phyloP scores from a whole-genome alignment of 495 filamentous ascomycete species.

The Aspergillus asperescens region DNA sequence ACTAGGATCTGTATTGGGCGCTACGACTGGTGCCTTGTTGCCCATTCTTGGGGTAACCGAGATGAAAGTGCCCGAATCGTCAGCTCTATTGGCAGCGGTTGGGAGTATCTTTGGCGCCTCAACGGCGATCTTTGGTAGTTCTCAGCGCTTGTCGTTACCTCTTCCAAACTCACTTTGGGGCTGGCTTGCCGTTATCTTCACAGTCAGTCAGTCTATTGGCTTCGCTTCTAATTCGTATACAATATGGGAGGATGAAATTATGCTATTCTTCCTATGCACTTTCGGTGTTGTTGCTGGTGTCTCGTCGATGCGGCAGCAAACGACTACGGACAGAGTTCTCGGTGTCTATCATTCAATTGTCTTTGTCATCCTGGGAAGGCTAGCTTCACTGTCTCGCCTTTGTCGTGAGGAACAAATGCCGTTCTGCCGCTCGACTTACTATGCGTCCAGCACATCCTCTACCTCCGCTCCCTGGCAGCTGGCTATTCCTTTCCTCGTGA shows the following conservation, averaged over 20 bases:
- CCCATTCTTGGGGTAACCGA: slow-evolving; percentile 24
- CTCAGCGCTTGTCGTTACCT: slow-evolving; percentile 47
- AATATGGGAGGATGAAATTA: slow-evolving; percentile 96
- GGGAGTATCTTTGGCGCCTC: slow-evolving; percentile 60
- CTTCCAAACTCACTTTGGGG: slow-evolving; percentile 82
- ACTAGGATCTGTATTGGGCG: slow-evolving; percentile 40
- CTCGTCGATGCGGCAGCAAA: slow-evolving; percentile 64
- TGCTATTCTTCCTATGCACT: slow-evolving; percentile 84
- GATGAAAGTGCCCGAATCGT: slow-evolving; percentile 25
- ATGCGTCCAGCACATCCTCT: slow-evolving; percentile 83
- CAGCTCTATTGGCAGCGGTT: slow-evolving; percentile 47
- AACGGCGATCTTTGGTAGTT: slow-evolving; percentile 48
- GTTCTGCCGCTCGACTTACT: slow-evolving; percentile 91
- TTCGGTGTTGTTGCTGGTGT: slow-evolving; percentile 72
- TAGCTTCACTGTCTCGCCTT: slow-evolving; percentile 84
- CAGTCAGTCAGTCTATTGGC: slow-evolving; percentile 73
- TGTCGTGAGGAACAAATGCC: slow-evolving; percentile 99
- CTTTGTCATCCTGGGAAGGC: slow-evolving; percentile 73
- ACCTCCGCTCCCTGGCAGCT: slow-evolving; percentile 93
- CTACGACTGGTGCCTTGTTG: slow-evolving; percentile 25
- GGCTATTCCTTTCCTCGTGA: slow-evolving; percentile 67
- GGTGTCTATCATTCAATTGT: slow-evolving; percentile 77
- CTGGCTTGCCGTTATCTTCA: slow-evolving; percentile 76
- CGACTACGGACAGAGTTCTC: slow-evolving; percentile 57
- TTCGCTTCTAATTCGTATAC: slow-evolving; percentile 98